Conservation (phyloP, 306 rosid species). For the Alnus glutinosa region DNA sequence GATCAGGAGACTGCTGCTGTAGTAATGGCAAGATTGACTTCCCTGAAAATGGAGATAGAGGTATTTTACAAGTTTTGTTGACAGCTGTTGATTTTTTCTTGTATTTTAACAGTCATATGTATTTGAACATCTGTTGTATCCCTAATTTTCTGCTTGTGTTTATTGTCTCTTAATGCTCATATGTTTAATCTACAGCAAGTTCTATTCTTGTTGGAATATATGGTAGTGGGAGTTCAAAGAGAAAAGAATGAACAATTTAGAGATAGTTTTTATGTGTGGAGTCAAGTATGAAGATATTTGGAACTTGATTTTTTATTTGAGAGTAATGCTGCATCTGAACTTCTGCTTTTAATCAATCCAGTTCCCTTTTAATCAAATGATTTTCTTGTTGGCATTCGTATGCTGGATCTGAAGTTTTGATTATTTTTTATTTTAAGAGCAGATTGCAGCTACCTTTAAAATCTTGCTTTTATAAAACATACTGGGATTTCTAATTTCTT, state of each 20-base stretch:
- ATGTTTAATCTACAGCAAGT: background rate
- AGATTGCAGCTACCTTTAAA: background rate
- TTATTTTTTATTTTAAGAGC: background rate
- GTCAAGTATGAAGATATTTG: background rate
- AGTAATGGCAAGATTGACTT: slow-evolving; percentile 84
- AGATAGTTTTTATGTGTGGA: slow-evolving; percentile 18
- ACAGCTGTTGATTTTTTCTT: slow-evolving; percentile 18
- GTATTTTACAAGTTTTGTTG: slow-evolving; percentile 39
- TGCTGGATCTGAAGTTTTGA: background rate
- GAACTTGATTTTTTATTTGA: background rate
- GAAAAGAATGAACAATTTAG: slow-evolving; percentile 3
- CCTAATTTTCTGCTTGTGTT: slow-evolving; percentile 8
- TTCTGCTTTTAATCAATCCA: background rate
- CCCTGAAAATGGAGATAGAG: slow-evolving; percentile 95
- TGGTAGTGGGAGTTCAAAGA: slow-evolving; percentile 22
- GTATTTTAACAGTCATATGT: slow-evolving; percentile 3
- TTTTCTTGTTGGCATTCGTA: background rate
- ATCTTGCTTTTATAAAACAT: background rate
- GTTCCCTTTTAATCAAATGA: background rate
- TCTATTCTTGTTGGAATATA: slow-evolving; percentile 11
- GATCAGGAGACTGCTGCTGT: slow-evolving; percentile 99
- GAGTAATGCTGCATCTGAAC: background rate
- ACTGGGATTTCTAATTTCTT: background rate
- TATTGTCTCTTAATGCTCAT: no score
- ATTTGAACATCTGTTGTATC: slow-evolving; percentile 18